A percentile compares a stretch with the other conserved stretches of the same genome.
Conservation (phyloP, 305 asterid genomes). For the Fraxinus greggii region DNA sequence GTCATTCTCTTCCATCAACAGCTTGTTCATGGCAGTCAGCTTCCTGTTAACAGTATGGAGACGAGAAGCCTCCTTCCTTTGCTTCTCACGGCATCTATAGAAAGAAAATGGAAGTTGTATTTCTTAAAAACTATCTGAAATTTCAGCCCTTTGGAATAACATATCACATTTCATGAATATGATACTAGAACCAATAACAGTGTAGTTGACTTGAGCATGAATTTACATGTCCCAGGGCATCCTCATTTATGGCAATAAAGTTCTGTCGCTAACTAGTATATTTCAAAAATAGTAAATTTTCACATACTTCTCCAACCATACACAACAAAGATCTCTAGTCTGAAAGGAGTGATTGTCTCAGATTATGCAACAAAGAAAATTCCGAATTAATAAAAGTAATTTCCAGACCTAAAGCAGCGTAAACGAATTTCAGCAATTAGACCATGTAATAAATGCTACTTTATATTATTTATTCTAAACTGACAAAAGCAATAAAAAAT, state of each 20-base stretch:
- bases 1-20: constrained; percentile 98
- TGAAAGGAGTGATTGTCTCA: background rate
- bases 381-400: background rate
- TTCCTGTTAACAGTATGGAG: constrained; percentile 85
- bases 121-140: background rate
- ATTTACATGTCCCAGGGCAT: background rate
- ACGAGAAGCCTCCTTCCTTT: constrained; percentile 89
- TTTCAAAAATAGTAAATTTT: background rate
- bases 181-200: background rate
- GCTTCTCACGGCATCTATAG: constrained; percentile 87
- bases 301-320: background rate
- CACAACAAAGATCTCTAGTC: background rate
- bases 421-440: background rate
- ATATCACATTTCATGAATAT: background rate
- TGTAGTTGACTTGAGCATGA: background rate
- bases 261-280: background rate
- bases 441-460: background rate
- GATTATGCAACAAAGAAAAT: background rate
- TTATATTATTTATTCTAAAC: background rate
- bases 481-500: background rate
- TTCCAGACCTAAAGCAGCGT: background rate
- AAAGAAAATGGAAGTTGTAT: background rate
- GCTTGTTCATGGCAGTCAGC: constrained; percentile 91
- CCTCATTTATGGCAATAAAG: background rate
- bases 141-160: background rate